Base-by-base conservation (phyloP, 208 protist species). In the Crithidia bombi region DNA sequence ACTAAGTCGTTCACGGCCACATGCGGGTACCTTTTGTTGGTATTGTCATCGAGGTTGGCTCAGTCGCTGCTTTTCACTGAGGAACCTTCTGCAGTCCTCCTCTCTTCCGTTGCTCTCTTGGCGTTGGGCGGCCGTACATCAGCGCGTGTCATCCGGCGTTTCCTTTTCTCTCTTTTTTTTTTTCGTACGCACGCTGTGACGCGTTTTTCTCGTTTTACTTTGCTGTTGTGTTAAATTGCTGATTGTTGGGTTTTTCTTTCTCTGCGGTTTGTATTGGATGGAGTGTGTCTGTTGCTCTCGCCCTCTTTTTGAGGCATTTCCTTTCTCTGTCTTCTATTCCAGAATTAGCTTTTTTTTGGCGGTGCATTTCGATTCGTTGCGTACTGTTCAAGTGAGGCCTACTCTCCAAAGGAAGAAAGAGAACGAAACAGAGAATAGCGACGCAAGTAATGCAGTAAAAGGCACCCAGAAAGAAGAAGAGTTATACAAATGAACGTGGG, bases 331-430 rank as follows among this genome's bases (percentile, higher is more conserved):
- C 17, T 52, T 51, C 47, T 33, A 49, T 55, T 61, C n/a, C n/a
- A n/a, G n/a, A n/a, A n/a, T n/a, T n/a, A n/a, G n/a, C 1, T 41
- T 10, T 57, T 46, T n/a, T 32, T 56, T 62, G 36, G 44, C 33
- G 19, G 46, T 32, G 54, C 28, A n/a, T 49, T n/a, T 58, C 30
- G 32, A 6, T 56, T 64, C 28, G 44, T 54, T 65, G 36, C 55
- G 14, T n/a, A 57, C 25, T 52, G 33, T 61, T 41, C 36, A 57
- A 17, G 26, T 50, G 30, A 69, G 38, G 63, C 10, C 11, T 64
- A n/a, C n/a, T n/a, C n/a, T n/a, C n/a, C n/a, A n/a, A 14, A 23
- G 19, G 25, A 41, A 44, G 19, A 46, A 54, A 14, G 25, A 65
- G 5, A 63, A 52, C 11, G 23, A 36, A 43, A 49, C 38, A 44